Percentiles rank a stretch among this genome's conserved stretches.
Conservation (phyloP, 768 basidiomycete species). For the Russula olivacea region DNA sequence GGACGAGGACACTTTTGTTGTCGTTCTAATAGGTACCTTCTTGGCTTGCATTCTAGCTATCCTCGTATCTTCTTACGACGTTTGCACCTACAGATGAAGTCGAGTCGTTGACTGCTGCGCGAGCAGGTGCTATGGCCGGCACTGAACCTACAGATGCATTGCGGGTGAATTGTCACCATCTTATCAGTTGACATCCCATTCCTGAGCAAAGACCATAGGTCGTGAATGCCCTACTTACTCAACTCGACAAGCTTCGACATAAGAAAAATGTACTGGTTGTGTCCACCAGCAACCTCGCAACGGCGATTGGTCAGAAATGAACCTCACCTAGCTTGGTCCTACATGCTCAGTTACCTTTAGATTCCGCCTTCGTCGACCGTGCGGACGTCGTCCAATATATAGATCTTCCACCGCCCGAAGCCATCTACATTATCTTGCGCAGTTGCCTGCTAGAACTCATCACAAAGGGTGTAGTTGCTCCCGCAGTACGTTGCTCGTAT, state of each 20-base stretch:
- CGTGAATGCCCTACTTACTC: conserved; percentile 94
- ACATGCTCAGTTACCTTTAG: conserved; percentile 37
- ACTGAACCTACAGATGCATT: conserved; percentile 95
- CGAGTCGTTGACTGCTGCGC: conserved; percentile 89
- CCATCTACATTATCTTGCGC: conserved; percentile 87
- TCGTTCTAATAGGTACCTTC: conserved; percentile 80
- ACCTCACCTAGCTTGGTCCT: not conserved
- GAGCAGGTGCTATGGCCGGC: conserved; percentile 91
- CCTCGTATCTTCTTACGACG: not conserved
- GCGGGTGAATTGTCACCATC: conserved; percentile 46
- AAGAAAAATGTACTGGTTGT: conserved; percentile 92
- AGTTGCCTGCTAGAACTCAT: conserved; percentile 80
- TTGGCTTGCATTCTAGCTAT: not conserved
- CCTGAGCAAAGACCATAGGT: conserved; percentile 48
- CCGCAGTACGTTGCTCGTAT: conserved; percentile 43
- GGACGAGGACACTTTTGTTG: conserved; percentile 85
- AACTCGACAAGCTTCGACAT: conserved; percentile 91
- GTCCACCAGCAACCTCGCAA: conserved; percentile 92
- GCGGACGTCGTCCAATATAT: conserved; percentile 96
- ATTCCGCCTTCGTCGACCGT: conserved; percentile 92
- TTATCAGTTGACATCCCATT: not conserved
- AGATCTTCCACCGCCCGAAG: conserved; percentile 84
- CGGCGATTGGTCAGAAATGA: conserved; percentile 72
- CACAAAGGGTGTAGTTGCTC: conserved; percentile 58
- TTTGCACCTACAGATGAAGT: conserved; percentile 69